Percentiles rank a stretch among this genome's conserved stretches.
Conservation (phyloP, 2,329 filamentous ascomycete species). For the Coniosporium tulheliwenetii region DNA sequence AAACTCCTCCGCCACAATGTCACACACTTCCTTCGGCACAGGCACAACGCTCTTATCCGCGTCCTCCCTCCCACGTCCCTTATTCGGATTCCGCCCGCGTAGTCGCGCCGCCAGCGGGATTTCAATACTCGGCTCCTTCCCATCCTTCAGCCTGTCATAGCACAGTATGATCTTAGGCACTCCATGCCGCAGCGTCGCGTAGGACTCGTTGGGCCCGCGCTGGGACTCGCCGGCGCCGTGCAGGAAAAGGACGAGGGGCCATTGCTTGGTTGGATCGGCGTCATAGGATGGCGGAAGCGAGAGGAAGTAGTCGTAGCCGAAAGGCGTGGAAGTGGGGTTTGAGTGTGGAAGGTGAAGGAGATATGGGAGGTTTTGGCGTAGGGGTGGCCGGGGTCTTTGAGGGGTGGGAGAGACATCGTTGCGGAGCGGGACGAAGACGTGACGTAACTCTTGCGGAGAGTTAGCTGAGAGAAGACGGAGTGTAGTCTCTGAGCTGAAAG, state of each 20-base stretch:
- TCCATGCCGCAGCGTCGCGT: conserved; percentile 4
- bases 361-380: conserved; percentile 4
- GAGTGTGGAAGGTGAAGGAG: conserved; percentile 2
- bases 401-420: too few species aligned
- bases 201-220: conserved; percentile 2
- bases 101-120: conserved; percentile 4
- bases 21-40: conserved; percentile 2
- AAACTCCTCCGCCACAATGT: conserved; percentile 2
- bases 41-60: conserved; percentile 1
- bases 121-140: not conserved
- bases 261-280: conserved; percentile 1
- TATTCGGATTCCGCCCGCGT: conserved; percentile 1
- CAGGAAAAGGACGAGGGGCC: conserved; percentile 4
- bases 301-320: conserved; percentile 5
- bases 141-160: conserved; percentile 3
- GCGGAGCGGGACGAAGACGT: too few species aligned
- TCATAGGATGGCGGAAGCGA: conserved; percentile 3
- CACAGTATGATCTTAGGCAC: conserved; percentile 6
- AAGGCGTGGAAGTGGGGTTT: conserved; percentile 2
- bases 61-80: not conserved
- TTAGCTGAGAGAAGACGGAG: too few species aligned
- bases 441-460: too few species aligned
- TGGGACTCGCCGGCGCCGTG: conserved; percentile 6
- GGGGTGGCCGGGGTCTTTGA: conserved; percentile 2
- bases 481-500: too few species aligned